These are phyloP conservation scores for Mortierella sp. DNA, from an alignment of 371 early-diverging fungal species.

Conservation along the genomic window DNA sequence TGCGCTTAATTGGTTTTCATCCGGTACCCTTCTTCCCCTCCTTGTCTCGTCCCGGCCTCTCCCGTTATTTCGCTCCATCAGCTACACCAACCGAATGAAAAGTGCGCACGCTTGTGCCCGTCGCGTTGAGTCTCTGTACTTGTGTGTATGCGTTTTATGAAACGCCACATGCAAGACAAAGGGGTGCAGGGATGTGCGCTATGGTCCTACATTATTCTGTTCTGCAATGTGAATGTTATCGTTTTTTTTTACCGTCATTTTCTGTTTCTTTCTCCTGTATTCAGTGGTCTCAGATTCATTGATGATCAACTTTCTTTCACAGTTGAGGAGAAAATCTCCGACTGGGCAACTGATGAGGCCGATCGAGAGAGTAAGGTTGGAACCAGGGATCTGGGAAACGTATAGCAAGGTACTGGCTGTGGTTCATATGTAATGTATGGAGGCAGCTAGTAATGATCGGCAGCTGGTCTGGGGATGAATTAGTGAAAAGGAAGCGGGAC, in stretches of 20 bases:
- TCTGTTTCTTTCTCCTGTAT: background rate
- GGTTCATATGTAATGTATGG: too few relatives aligned
- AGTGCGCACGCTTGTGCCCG: background rate
- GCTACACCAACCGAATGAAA: background rate
- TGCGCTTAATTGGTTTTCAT: background rate
- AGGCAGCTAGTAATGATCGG: too few relatives aligned
- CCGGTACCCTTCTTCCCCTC: background rate
- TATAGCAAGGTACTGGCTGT: too few relatives aligned
- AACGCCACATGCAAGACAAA: too few relatives aligned
- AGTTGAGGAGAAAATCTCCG: background rate
- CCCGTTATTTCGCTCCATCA: background rate
- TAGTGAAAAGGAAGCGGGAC: background rate
- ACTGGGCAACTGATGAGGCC: background rate
- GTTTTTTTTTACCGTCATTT: background rate
- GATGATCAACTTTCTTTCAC: background rate
- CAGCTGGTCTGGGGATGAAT: background rate
- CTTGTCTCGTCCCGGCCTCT: background rate
- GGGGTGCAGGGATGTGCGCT: too few relatives aligned
- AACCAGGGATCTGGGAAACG: too few relatives aligned
- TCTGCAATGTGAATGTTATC: too few relatives aligned
- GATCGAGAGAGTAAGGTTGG: too few relatives aligned
- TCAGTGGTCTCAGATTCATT: background rate
- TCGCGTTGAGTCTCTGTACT: too few relatives aligned
- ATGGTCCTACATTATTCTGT: too few relatives aligned
- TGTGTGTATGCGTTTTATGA: too few relatives aligned